Conservation (phyloP, 345 rosid genomes). For the Populus nigra region DNA sequence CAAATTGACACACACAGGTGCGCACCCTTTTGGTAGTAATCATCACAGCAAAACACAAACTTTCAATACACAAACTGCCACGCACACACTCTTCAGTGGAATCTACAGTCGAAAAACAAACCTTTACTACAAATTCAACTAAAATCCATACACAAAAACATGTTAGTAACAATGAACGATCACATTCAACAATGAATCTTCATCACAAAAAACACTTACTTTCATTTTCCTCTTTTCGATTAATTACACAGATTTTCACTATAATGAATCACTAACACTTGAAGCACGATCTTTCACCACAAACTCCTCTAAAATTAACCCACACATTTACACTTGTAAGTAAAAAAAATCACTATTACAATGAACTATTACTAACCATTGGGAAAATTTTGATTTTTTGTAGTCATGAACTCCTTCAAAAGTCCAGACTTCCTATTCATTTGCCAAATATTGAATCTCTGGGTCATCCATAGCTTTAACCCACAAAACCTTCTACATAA, state of each 20-base stretch:
- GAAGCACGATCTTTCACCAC: neutral
- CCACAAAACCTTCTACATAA: constrained; percentile 44
- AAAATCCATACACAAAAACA: neutral
- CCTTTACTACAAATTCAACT: neutral
- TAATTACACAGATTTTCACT: neutral
- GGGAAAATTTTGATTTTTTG: constrained; percentile 27
- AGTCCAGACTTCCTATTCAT: constrained; percentile 24
- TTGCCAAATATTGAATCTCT: constrained; percentile 37
- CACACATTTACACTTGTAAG: neutral
- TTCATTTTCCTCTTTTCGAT: neutral
- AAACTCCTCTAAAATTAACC: neutral
- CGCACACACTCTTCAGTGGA: neutral
- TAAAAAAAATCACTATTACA: neutral
- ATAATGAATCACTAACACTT: neutral
- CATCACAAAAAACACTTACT: neutral
- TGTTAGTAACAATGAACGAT: neutral
- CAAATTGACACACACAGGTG: neutral
- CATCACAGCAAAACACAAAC: neutral
- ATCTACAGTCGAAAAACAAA: neutral
- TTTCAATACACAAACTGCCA: neutral
- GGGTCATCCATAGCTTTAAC: constrained; percentile 41
- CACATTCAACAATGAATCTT: neutral
- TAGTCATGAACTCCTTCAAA: constrained; percentile 33
- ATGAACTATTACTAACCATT: constrained; percentile 21
- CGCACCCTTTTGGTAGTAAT: neutral